Conservation (phyloP, 345 rosid genomes). For the Combretum micranthum region DNA sequence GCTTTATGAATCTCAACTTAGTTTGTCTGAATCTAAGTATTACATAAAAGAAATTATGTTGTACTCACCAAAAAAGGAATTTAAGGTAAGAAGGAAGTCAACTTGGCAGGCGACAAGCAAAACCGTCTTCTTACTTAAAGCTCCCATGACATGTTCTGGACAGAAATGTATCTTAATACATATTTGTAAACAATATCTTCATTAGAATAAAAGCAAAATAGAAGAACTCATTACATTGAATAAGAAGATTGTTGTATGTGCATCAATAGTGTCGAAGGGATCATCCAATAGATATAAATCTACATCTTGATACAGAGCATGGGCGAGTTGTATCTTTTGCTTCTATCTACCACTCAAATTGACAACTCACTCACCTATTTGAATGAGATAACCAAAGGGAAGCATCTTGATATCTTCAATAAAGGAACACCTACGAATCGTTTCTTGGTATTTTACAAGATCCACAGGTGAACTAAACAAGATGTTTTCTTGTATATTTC, state of each 20-base stretch:
- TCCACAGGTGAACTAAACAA: constrained; percentile 42
- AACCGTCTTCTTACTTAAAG: constrained; percentile 40
- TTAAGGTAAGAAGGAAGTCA: constrained; percentile 43
- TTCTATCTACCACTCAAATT: constrained; percentile 57
- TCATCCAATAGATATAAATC: constrained; percentile 58
- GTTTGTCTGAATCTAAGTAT: background rate
- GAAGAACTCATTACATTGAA: constrained; percentile 28
- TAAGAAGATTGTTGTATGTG: constrained; percentile 41
- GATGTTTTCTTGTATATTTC: constrained; percentile 43
- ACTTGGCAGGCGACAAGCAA: constrained; percentile 53
- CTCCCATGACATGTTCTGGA: constrained; percentile 47
- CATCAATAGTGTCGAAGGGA: constrained; percentile 62
- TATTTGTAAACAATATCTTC: background rate
- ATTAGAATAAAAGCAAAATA: background rate
- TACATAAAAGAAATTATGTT: background rate
- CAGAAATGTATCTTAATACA: background rate
- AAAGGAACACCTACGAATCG: constrained; percentile 32
- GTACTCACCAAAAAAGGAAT: constrained; percentile 37
- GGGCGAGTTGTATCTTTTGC: constrained; percentile 52
- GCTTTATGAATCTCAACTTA: background rate
- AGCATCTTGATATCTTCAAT: constrained; percentile 41
- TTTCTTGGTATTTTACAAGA: constrained; percentile 24
- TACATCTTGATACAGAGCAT: constrained; percentile 46
- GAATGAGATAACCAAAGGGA: constrained; percentile 40
- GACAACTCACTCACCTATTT: constrained; percentile 50